These are phyloP conservation scores for Patellifolia procumbens DNA, from an alignment of 179 eudicot species.

Conservation along the genomic window DNA sequence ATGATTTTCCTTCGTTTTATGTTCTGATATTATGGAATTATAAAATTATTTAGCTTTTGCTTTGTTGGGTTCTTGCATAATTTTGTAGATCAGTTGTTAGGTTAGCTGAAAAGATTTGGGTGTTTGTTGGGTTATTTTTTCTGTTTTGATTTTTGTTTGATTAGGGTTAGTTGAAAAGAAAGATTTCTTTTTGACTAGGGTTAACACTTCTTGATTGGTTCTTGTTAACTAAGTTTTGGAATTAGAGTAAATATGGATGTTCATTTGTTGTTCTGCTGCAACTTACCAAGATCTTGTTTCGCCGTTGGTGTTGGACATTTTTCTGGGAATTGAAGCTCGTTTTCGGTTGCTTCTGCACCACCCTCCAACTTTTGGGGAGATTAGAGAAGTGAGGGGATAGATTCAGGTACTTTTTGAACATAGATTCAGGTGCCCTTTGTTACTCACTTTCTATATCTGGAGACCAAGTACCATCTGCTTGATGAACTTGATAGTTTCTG, in stretches of 20 bases:
- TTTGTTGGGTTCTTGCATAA: background rate
- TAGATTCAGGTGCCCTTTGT: background rate
- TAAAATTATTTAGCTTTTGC: background rate
- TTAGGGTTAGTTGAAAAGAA: background rate
- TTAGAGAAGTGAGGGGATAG: background rate
- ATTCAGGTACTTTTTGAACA: background rate
- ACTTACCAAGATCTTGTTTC: background rate
- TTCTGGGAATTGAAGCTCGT: constrained; percentile 1
- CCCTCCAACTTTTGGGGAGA: background rate
- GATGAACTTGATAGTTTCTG: background rate
- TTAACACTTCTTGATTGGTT: background rate
- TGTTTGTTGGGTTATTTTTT: background rate
- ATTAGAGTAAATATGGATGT: background rate
- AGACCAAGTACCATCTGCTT: background rate
- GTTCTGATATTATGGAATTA: background rate
- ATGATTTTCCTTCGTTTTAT: background rate
- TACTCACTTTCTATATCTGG: background rate
- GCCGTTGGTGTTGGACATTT: background rate
- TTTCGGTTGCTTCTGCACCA: background rate
- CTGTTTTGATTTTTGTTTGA: constrained; percentile 4
- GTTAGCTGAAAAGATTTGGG: background rate
- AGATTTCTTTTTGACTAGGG: background rate
- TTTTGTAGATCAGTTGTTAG: background rate
- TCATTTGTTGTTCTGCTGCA: background rate
- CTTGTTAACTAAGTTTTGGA: background rate